These are phyloP conservation scores for Phellopilus nigrolimitatus DNA, from an alignment of 1,284 basidiomycete genomes.

Conservation along the genomic window DNA sequence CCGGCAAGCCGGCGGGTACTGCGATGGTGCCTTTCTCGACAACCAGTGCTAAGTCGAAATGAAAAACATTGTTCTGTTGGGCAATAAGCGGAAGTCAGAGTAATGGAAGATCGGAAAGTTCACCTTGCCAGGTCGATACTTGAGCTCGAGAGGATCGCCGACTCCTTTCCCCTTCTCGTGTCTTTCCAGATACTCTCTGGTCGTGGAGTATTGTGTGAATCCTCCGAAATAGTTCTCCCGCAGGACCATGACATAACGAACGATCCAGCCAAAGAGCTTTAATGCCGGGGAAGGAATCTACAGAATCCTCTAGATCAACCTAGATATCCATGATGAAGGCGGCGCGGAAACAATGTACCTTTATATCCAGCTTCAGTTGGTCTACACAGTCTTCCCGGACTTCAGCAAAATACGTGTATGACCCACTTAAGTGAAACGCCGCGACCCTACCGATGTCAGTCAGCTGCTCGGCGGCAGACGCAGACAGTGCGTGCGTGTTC, in stretches of 20 bases:
- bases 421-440: slow-evolving; percentile 56
- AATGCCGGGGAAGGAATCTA: slow-evolving; percentile 44
- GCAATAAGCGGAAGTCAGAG: slow-evolving; percentile 15
- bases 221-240: slow-evolving; percentile 90
- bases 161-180: slow-evolving; percentile 50
- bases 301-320: neutral
- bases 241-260: slow-evolving; percentile 81
- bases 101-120: slow-evolving; percentile 26
- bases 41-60: slow-evolving; percentile 62
- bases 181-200: slow-evolving; percentile 78
- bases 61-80: slow-evolving; percentile 71
- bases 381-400: slow-evolving; percentile 71
- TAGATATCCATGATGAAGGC: neutral
- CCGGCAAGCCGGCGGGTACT: slow-evolving; percentile 72
- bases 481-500: slow-evolving; percentile 77
- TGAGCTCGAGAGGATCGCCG: slow-evolving; percentile 77
- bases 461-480: slow-evolving; percentile 43
- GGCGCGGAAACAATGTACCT: slow-evolving; percentile 38
- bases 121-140: slow-evolving; percentile 74
- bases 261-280: slow-evolving; percentile 79
- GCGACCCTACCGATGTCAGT: slow-evolving; percentile 54
- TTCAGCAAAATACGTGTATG: slow-evolving; percentile 71
- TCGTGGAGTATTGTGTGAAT: slow-evolving; percentile 87
- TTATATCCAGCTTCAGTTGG: slow-evolving; percentile 65
- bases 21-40: slow-evolving; percentile 54